Evolutionary conservation across 345 rosid genomes (phyloP), one percentile per base, ranked within the genome.

Genomic region (Boechera retrofracta): DNA sequence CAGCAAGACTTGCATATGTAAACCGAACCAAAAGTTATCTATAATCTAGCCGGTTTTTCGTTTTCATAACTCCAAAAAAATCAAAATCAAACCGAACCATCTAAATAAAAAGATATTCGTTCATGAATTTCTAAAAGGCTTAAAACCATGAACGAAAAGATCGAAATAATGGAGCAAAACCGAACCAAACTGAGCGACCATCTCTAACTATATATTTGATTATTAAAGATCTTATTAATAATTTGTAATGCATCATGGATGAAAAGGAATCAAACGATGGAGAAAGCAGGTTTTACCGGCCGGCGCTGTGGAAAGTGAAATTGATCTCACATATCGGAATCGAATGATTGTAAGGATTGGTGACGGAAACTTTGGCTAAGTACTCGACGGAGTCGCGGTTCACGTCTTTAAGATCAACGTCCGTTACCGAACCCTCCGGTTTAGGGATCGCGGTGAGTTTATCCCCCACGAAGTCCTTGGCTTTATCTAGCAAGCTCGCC

Each of bases 321-420:
- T 69, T 71, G 83, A 90, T 81, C 79, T 90, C 91, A 71, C 94
- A 83, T 36, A 92, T 86, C 41, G 98, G 98, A 62, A 92, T 54
- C 3, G 94, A 8, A 65, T 77, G 80, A 28, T 68, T 35, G 44
- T 92, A 90, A 29, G 98, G 98, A 64, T 90, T 92, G 33, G 78
- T 79, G 44, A 90, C 88, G 5, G 91, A 72, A 69, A 89, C 86
- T 78, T 90, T 82, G 10, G 96, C 96, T 2, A 41, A 59, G 77
- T 87, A 90, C 67, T 85, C 88, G 45, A 86, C 74, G 32, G 83
- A 82, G 76, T 89, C 88, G 1, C 87, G 84, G 82, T 85, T 85
- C 56, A 90, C 85, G 66, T 78, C 66, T 65, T 82, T 86, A 6
- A 92, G 89, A 68, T 86, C 84, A 38, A 92, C 88, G 72, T 82